Percentiles rank a stretch among this genome's conserved stretches.
These are phyloP conservation scores for Leptoxyphium fumago DNA, from an alignment of 2,329 filamentous ascomycete genomes.

Conservation along the genomic window DNA sequence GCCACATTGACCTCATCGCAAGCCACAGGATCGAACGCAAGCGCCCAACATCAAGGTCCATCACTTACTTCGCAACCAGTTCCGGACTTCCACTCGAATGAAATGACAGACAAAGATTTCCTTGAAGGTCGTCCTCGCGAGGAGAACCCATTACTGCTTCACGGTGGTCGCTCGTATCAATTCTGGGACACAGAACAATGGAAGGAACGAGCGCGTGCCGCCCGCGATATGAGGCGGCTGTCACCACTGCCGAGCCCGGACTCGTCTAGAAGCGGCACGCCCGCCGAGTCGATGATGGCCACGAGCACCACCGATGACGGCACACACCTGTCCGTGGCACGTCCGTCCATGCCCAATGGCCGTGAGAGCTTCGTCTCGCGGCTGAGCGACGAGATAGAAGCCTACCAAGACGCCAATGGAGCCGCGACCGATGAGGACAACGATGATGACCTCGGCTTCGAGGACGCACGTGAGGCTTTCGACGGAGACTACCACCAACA, in stretches of 20 bases:
- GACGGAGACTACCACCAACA: conserved; percentile 1
- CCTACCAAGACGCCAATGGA: background rate
- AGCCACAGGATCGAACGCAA: background rate
- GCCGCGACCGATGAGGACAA: conserved; percentile 13
- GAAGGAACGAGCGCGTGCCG: conserved; percentile 10
- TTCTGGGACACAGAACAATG: conserved; percentile 34
- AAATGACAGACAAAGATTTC: conserved; percentile 11
- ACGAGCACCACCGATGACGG: conserved; percentile 6
- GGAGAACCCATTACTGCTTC: conserved; percentile 26
- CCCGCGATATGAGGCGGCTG: conserved; percentile 7
- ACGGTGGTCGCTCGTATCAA: conserved; percentile 36
- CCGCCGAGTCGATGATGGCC: conserved; percentile 1
- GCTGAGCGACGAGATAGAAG: conserved; percentile 40
- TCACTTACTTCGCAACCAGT: background rate
- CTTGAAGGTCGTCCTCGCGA: background rate
- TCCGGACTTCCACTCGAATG: conserved; percentile 5
- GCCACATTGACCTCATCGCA: conserved; percentile 1
- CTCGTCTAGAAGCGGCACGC: background rate
- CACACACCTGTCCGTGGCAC: conserved; percentile 10
- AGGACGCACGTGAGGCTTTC: conserved; percentile 27
- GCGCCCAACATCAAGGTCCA: background rate
- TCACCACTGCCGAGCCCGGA: conserved; percentile 1
- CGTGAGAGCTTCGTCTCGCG: conserved; percentile 36
- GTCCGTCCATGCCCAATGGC: conserved; percentile 7
- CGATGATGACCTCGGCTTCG: conserved; percentile 30